Base-by-base conservation (phyloP, 306 rosid genomes). In the Macrotyloma uniflorum region DNA sequence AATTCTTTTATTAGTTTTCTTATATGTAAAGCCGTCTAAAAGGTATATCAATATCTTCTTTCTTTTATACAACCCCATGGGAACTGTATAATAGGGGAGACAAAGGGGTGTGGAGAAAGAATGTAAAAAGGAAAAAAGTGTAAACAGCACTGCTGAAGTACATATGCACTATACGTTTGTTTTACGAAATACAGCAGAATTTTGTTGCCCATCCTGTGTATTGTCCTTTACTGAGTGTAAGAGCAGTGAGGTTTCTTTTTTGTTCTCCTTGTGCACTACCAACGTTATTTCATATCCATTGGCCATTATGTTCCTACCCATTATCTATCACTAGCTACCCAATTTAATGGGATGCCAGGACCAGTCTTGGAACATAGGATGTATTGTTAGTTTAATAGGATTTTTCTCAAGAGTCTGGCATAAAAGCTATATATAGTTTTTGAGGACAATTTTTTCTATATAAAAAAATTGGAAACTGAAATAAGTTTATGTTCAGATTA, bases 1-100 rank as follows among this genome's bases (percentile, higher is more conserved):
- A 75, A 94, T 95, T 95, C 99, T 89, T 95, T 91, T 51, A 89
- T 88, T 90, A 84, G 88, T 88, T 89, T 93, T 89, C 85, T 65
- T 90, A 89, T 86, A 88, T 83, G 92, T 90, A 89, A 80, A 83
- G 82, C 86, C 78, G 86, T 89, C 82, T 77, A 73, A 83, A 86
- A 87, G 93, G 91, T 90, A 88, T 78, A 87, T 88, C 86, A 66
- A 74, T 79, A 77, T 86, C 77, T 85, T 83, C 79, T 85, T 82
- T 86, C 83, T 82, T 64, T 77, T 36, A 66, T 82, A 62, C 70
- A 73, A 74, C 83, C 90, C 78, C 80, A 36, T 67, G 80, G 86
- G 77, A 88, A 85, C 51, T 88, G 96, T 94, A 89, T 77, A 85
- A 88, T 89, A 88, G 87, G 82, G 73, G 59, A 55, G 62, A 80